A percentile compares a stretch with the other conserved stretches of the same genome.
These are phyloP conservation scores for Arabis alpina DNA, from an alignment of 345 rosid species.

Conservation along the genomic window DNA sequence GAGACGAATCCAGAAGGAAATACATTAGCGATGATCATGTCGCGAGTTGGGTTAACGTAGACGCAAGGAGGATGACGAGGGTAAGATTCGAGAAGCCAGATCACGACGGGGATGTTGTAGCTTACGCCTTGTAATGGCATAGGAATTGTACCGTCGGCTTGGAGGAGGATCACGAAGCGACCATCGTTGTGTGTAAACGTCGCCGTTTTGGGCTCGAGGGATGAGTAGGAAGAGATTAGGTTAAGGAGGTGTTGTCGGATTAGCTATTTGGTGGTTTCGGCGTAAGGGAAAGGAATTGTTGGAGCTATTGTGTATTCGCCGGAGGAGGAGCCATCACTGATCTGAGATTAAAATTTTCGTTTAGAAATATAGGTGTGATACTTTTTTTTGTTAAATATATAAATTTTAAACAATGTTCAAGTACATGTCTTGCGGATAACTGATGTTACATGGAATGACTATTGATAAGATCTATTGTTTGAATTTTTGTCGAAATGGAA, in stretches of 20 bases:
- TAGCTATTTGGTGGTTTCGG: constrained; percentile 78
- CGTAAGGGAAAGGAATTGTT: constrained; percentile 86
- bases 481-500: too few relatives aligned
- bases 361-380: too few relatives aligned
- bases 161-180: constrained; percentile 83
- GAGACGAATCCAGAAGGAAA: constrained; percentile 90
- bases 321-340: constrained; percentile 41
- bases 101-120: constrained; percentile 73
- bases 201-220: constrained; percentile 78
- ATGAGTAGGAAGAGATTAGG: constrained; percentile 58
- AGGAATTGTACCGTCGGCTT: constrained; percentile 90
- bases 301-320: constrained; percentile 58
- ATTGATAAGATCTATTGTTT: too few relatives aligned
- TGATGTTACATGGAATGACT: too few relatives aligned
- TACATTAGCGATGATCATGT: constrained; percentile 90
- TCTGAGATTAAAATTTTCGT: too few relatives aligned
- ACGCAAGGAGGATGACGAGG: constrained; percentile 83
- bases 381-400: too few relatives aligned
- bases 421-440: too few relatives aligned
- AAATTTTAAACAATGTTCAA: too few relatives aligned
- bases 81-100: constrained; percentile 91
- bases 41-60: constrained; percentile 92
- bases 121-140: constrained; percentile 78
- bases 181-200: constrained; percentile 97
- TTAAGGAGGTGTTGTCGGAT: constrained; percentile 90